phyloP scores from a whole-genome alignment of 2,329 filamentous ascomycete species.

The Claviceps digitariae region DNA sequence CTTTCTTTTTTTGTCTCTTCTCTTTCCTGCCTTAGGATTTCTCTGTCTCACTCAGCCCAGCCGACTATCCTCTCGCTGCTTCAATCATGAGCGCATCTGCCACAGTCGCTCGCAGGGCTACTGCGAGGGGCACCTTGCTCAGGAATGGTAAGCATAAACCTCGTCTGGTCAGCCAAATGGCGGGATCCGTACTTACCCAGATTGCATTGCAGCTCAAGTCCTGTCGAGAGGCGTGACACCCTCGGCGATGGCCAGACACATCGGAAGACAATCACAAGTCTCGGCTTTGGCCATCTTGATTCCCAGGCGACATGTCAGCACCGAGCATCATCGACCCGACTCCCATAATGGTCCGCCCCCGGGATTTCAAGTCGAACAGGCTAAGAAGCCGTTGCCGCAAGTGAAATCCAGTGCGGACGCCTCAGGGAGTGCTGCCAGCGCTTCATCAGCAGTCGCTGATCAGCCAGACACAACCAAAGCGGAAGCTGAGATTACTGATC shows the following conservation, averaged over 20 bases:
- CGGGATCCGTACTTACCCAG: constrained; percentile 2
- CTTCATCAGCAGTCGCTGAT: constrained; percentile 16
- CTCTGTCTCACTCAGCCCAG: not conserved
- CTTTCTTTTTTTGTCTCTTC: no score
- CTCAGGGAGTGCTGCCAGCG: constrained; percentile 14
- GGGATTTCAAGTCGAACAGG: constrained; percentile 80
- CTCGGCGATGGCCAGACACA: constrained; percentile 31
- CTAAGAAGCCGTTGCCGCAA: constrained; percentile 67
- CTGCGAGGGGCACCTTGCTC: constrained; percentile 38
- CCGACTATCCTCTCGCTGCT: not conserved
- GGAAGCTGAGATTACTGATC: constrained; percentile 40
- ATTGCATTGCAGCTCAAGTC: constrained; percentile 26
- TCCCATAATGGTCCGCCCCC: constrained; percentile 58
- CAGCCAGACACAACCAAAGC: constrained; percentile 24
- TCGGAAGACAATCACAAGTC: constrained; percentile 30
- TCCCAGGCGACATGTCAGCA: constrained; percentile 41
- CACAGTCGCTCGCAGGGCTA: constrained; percentile 40
- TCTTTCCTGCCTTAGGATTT: not conserved
- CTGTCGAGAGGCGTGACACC: constrained; percentile 34
- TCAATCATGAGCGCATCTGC: constrained; percentile 42
- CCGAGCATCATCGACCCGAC: constrained; percentile 42
- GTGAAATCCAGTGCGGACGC: constrained; percentile 27
- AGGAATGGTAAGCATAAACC: constrained; percentile 27
- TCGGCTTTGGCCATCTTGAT: constrained; percentile 44
- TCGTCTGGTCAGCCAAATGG: not conserved